A percentile compares a stretch with the other conserved stretches of the same genome.
These are phyloP conservation scores for Chlamydomonas sphaeroides DNA, from an alignment of 139 green algal species.

Conservation along the genomic window DNA sequence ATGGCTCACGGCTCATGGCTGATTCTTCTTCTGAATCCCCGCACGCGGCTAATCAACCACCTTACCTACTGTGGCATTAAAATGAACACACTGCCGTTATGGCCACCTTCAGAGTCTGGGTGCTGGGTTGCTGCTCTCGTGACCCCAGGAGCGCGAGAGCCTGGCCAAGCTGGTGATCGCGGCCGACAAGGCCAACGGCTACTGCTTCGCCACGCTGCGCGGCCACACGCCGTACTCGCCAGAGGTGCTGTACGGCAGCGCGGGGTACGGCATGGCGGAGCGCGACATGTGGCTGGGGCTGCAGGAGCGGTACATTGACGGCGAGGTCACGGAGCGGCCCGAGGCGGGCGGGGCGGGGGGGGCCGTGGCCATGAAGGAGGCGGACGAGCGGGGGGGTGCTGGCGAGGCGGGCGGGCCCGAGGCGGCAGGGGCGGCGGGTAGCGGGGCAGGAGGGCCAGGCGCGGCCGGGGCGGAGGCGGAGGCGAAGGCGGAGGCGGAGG, in stretches of 20 bases:
- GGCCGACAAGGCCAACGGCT: slow-evolving; percentile 86
- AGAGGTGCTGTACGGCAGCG: slow-evolving; percentile 33
- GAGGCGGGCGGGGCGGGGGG: neutral
- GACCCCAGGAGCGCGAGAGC: slow-evolving; percentile 69
- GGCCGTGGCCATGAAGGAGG: neutral
- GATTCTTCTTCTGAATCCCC: no score
- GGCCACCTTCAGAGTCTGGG: neutral
- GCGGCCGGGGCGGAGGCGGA: no score
- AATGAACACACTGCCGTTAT: no score
- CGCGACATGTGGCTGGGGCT: slow-evolving; percentile 33
- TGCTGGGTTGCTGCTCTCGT: no score
- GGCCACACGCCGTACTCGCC: slow-evolving; percentile 51
- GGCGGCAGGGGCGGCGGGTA: no score
- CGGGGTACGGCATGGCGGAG: neutral
- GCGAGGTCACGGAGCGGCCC: slow-evolving; percentile 16
- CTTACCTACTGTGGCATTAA: no score
- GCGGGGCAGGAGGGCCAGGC: no score
- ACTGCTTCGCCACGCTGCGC: slow-evolving; percentile 65
- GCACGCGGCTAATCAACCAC: no score
- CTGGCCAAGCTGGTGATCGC: slow-evolving; percentile 65
- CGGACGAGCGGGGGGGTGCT: no score
- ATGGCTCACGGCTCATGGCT: no score
- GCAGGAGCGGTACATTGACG: slow-evolving; percentile 41
- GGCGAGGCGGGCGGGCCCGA: no score
- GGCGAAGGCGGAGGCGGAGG: no score